Evolutionary conservation across 768 basidiomycete genomes (phyloP).

Genomic region (Trametes maxima): DNA sequence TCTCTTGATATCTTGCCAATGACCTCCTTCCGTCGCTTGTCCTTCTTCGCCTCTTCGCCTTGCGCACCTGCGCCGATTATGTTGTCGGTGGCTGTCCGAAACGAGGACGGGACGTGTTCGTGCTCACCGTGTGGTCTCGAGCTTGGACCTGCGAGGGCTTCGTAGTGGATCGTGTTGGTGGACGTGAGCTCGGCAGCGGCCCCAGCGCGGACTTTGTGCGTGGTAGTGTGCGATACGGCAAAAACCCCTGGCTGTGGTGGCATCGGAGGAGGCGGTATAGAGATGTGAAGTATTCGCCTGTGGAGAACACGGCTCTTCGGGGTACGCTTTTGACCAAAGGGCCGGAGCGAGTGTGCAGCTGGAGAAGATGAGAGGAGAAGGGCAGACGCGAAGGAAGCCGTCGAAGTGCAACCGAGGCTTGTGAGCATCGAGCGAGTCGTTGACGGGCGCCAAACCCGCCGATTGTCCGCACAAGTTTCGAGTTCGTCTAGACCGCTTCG

Average conservation of each 20-base stretch:
- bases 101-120: not conserved
- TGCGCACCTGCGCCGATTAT: conserved; percentile 18
- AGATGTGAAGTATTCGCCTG: not conserved
- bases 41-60: conserved; percentile 54
- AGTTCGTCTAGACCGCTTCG: not conserved
- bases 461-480: not conserved
- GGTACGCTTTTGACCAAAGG: too few relatives aligned
- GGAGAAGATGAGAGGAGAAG: not conserved
- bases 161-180: conserved; percentile 39
- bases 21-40: conserved; percentile 69
- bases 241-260: conserved; percentile 75
- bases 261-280: conserved; percentile 39
- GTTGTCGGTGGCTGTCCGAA: conserved; percentile 10
- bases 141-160: conserved; percentile 45
- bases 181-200: conserved; percentile 35
- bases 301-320: not conserved
- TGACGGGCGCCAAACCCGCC: conserved; percentile 2
- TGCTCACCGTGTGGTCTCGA: conserved; percentile 41
- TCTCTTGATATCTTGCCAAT: conserved; percentile 74
- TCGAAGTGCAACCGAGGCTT: conserved; percentile 13
- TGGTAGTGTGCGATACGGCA: conserved; percentile 56
- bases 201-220: conserved; percentile 43
- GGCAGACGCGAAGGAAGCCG: not conserved
- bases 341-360: too few relatives aligned
- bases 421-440: conserved; percentile 1